Conservation (phyloP, 2,329 filamentous ascomycete species). For the Penicillium sp. region DNA sequence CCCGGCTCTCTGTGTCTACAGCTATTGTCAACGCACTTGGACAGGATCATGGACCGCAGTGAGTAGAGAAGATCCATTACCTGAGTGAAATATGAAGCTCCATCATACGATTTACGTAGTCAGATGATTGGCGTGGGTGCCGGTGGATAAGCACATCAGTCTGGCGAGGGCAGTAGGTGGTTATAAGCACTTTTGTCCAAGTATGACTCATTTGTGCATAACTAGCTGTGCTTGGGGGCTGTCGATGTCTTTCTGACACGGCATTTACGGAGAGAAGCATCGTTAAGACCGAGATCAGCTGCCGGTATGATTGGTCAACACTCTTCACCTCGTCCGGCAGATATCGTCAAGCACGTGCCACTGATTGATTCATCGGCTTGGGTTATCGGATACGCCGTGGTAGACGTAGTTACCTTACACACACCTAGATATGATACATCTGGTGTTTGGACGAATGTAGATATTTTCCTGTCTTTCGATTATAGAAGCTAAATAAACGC, state of each 20-base stretch:
- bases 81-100: neutral
- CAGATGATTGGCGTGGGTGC: neutral
- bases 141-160: neutral
- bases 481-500: no score
- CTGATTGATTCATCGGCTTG: neutral
- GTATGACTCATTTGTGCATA: conserved; percentile 1
- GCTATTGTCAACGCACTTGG: neutral
- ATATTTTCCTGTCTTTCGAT: no score
- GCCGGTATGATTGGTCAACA: neutral
- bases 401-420: no score
- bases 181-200: neutral
- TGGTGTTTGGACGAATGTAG: no score
- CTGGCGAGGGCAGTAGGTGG: neutral
- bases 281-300: conserved; percentile 8
- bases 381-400: no score
- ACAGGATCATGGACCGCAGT: neutral
- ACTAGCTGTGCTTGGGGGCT: neutral
- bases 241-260: neutral
- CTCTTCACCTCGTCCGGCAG: no score
- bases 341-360: neutral
- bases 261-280: conserved; percentile 12
- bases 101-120: neutral
- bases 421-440: no score
- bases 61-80: neutral
- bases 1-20: neutral